A percentile compares a stretch with the other conserved stretches of the same genome.
phyloP scores from a whole-genome alignment of 202 grass and related monocot species.

The Elaeis oleifera region DNA sequence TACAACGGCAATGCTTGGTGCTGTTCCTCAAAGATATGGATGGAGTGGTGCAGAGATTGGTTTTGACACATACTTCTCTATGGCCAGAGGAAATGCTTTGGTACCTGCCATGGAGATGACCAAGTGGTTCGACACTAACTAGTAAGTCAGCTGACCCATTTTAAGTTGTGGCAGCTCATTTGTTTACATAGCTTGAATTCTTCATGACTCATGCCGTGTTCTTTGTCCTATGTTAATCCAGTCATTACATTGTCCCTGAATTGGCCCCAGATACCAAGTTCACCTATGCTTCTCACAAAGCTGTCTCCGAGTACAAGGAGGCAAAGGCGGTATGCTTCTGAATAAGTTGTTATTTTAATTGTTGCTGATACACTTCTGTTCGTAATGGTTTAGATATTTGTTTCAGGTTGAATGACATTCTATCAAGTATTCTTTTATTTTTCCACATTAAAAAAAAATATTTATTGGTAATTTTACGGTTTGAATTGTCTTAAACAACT shows the following conservation, averaged over 20 bases:
- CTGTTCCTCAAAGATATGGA: slow-evolving; percentile 66
- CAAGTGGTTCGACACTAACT: slow-evolving; percentile 99
- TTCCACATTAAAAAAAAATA: too few species aligned
- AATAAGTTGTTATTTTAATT: slow-evolving; percentile 1
- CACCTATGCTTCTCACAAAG: slow-evolving; percentile 80
- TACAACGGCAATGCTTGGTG: slow-evolving; percentile 72
- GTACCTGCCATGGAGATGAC: slow-evolving; percentile 98
- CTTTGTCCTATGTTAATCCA: slow-evolving; percentile 10
- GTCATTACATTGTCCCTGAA: slow-evolving; percentile 90
- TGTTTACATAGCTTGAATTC: background rate
- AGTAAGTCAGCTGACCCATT: slow-evolving; percentile 36
- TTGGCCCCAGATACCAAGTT: slow-evolving; percentile 68
- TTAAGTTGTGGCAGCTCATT: background rate
- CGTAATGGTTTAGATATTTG: too few species aligned
- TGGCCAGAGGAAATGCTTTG: slow-evolving; percentile 86
- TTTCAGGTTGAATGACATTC: too few species aligned
- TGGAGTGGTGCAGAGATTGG: slow-evolving; percentile 63
- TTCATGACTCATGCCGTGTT: background rate
- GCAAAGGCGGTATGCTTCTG: slow-evolving; percentile 59
- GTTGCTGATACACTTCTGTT: too few species aligned
- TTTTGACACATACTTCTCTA: slow-evolving; percentile 78
- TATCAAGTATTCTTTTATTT: too few species aligned
- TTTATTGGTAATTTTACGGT: background rate
- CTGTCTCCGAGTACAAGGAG: slow-evolving; percentile 82
- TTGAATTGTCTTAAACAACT: too few species aligned